Conservation (phyloP, 106 monocot genomes). For the Cymbidium sinense region DNA sequence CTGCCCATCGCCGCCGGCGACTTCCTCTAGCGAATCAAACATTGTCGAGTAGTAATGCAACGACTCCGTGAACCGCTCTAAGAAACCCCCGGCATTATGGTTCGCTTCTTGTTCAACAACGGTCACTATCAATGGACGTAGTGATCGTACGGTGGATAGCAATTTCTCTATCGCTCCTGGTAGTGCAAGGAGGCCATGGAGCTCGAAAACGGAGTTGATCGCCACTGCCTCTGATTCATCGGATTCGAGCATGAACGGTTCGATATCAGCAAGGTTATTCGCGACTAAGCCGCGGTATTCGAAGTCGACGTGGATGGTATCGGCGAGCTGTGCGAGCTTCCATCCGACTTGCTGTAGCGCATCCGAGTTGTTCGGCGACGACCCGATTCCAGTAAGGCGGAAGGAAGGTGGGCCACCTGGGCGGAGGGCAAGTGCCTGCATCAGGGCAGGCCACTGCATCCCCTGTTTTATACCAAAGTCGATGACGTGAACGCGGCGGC, state of each 20-base stretch:
- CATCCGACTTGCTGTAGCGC: constrained; percentile 24
- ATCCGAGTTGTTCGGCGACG: constrained; percentile 25
- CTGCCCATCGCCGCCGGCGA: neutral
- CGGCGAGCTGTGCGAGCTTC: constrained; percentile 29
- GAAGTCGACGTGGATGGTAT: constrained; percentile 27
- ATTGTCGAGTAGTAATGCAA: constrained; percentile 52
- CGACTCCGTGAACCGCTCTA: constrained; percentile 34
- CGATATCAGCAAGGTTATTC: constrained; percentile 21
- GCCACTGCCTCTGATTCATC: constrained; percentile 29
- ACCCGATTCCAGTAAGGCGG: constrained; percentile 35
- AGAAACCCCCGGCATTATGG: constrained; percentile 28
- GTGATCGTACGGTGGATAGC: constrained; percentile 15
- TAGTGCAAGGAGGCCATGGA: constrained; percentile 30
- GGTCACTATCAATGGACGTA: constrained; percentile 36
- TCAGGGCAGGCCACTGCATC: constrained; percentile 51
- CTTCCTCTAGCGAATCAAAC: constrained; percentile 50
- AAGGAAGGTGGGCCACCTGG: constrained; percentile 40
- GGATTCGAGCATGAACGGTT: constrained; percentile 25
- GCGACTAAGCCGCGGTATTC: constrained; percentile 34
- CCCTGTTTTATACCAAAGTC: constrained; percentile 36
- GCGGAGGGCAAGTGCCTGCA: constrained; percentile 45
- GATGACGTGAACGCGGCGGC: constrained; percentile 40
- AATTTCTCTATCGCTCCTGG: neutral
- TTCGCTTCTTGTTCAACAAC: constrained; percentile 46
- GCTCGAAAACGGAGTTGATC: constrained; percentile 43